A percentile compares a stretch with the other conserved stretches of the same genome.
Evolutionary conservation across 108 stramenopile genomes (phyloP).

Genomic region (Parietichytrium sp.): DNA sequence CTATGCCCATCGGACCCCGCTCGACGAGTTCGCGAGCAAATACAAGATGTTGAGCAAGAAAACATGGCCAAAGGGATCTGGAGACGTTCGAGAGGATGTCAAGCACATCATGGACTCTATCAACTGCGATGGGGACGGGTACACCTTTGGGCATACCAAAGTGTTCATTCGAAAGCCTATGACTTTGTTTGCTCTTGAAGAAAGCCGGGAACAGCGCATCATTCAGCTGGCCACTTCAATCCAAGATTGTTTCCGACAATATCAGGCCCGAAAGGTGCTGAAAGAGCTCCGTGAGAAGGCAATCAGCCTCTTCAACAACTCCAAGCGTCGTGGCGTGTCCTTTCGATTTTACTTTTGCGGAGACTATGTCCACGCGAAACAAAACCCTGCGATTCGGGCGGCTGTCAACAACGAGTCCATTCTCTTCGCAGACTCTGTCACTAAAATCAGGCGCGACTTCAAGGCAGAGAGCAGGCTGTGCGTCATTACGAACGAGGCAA

Average conservation of each 20-base stretch:
- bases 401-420: background rate
- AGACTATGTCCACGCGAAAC: background rate
- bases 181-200: conserved; percentile 35
- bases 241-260: background rate
- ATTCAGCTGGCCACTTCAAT: background rate
- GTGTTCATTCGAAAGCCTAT: conserved; percentile 51
- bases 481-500: background rate
- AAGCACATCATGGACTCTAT: background rate
- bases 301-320: conserved; percentile 5
- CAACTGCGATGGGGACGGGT: conserved; percentile 35
- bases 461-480: conserved; percentile 1
- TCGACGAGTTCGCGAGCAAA: conserved; percentile 32
- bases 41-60: conserved; percentile 40
- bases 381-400: background rate
- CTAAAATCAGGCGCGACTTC: conserved; percentile 8
- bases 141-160: conserved; percentile 51
- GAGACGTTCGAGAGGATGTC: background rate
- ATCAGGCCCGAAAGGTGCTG: conserved; percentile 29
- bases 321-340: conserved; percentile 22
- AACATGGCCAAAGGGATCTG: background rate
- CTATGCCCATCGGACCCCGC: conserved; percentile 32
- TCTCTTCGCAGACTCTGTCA: conserved; percentile 14
- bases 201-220: background rate
- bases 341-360: conserved; percentile 22
- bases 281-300: conserved; percentile 28